A percentile compares a stretch with the other conserved stretches of the same genome.
Conservation (phyloP, 2,329 filamentous ascomycete genomes). For the Elsinoe australis region DNA sequence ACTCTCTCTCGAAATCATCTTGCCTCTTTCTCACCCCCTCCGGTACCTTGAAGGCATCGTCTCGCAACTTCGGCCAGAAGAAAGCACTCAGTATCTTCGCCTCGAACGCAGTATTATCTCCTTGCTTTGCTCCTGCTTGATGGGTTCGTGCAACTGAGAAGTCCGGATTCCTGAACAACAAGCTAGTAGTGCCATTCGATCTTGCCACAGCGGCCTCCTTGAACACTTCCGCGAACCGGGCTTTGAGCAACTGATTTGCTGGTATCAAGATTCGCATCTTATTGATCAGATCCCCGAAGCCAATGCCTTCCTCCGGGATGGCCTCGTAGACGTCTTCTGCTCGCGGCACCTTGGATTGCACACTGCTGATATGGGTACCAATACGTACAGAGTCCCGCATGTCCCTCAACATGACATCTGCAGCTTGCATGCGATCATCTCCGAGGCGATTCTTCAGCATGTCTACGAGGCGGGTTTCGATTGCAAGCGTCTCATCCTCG, state of each 20-base stretch:
- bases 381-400: slow-evolving; percentile 72
- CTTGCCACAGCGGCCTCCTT: slow-evolving; percentile 15
- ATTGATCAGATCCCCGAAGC: slow-evolving; percentile 25
- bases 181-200: neutral
- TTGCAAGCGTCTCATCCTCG: slow-evolving; percentile 59
- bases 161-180: slow-evolving; percentile 11
- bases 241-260: neutral
- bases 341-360: slow-evolving; percentile 27
- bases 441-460: slow-evolving; percentile 85
- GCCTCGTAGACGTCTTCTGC: slow-evolving; percentile 29
- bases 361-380: slow-evolving; percentile 32
- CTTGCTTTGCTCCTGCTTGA: neutral
- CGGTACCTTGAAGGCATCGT: slow-evolving; percentile 61
- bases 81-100: slow-evolving; percentile 83
- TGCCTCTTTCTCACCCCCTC: slow-evolving; percentile 53
- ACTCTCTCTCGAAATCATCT: slow-evolving; percentile 63
- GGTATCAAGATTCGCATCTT: slow-evolving; percentile 15
- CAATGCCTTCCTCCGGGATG: slow-evolving; percentile 32
- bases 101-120: slow-evolving; percentile 47
- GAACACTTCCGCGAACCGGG: slow-evolving; percentile 12
- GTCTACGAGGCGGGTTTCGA: slow-evolving; percentile 74
- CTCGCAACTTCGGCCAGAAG: slow-evolving; percentile 81
- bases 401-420: slow-evolving; percentile 95
- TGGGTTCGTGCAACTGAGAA: no score
- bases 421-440: slow-evolving; percentile 76